A percentile compares a stretch with the other conserved stretches of the same genome.
These are phyloP conservation scores for Fusarium albidum DNA, from an alignment of 2,329 filamentous ascomycete genomes.

Conservation along the genomic window DNA sequence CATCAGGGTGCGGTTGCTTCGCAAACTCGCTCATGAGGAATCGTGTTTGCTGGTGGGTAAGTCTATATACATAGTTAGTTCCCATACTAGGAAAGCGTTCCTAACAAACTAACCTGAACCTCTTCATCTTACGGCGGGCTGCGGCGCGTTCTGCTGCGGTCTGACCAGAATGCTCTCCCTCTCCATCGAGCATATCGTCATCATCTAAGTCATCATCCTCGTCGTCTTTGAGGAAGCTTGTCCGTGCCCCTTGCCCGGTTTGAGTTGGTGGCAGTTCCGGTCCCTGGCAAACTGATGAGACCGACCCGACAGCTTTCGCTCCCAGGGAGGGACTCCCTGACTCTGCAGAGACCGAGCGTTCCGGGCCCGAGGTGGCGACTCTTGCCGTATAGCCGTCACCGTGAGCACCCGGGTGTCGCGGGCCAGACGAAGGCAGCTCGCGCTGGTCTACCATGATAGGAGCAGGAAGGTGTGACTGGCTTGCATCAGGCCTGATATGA, in stretches of 20 bases:
- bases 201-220: slow-evolving; percentile 63
- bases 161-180: slow-evolving; percentile 49
- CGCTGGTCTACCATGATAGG: slow-evolving; percentile 8
- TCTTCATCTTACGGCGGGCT: slow-evolving; percentile 75
- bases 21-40: slow-evolving; percentile 98
- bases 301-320: slow-evolving; percentile 5
- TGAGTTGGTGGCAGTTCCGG: slow-evolving; percentile 45
- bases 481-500: slow-evolving; percentile 66
- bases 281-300: slow-evolving; percentile 44
- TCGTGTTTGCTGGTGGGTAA: slow-evolving; percentile 96
- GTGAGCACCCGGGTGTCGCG: slow-evolving; percentile 8
- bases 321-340: neutral
- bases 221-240: slow-evolving; percentile 53
- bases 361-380: slow-evolving; percentile 2
- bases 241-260: slow-evolving; percentile 48
- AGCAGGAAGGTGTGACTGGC: slow-evolving; percentile 13
- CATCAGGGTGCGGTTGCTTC: slow-evolving; percentile 92
- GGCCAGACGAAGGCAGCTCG: slow-evolving; percentile 8
- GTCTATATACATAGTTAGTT: slow-evolving; percentile 63
- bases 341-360: neutral
- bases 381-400: slow-evolving; percentile 18
- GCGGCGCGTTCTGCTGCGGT: slow-evolving; percentile 65
- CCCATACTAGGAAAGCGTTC: neutral
- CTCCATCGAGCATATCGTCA: slow-evolving; percentile 62
- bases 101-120: slow-evolving; percentile 70